Base-by-base conservation (phyloP, 345 rosid genomes). In the Viola odorata region DNA sequence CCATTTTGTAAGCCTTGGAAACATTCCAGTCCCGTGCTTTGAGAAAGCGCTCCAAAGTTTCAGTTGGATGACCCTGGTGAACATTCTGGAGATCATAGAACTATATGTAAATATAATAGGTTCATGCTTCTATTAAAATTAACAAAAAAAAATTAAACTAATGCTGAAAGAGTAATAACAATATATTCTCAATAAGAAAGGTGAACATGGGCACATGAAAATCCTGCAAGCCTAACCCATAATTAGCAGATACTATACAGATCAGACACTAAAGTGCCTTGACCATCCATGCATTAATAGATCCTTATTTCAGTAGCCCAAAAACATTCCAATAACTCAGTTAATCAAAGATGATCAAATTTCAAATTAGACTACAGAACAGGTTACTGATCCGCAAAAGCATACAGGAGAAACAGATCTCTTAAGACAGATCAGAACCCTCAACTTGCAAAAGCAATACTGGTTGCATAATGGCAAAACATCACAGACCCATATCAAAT, bases 21-120 rank as follows among this genome's bases (percentile, higher is more conserved):
- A 66, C 63, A 66, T 72, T 66, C 64, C 71, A 53, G n/a, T 72
- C 76, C 62, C 76, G 50, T 62, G 76, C 76, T 57, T 61, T 72
- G 14, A 72, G 71, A 63, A 72, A 72, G 6, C 71, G 70, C 37
- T 47, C 62, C 56, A 66, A 66, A 40, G 76, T 72, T 72, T 61
- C 71, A 11, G 53, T 61, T 55, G 68, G 68, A 66, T 37, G 62
- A 42, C 71, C 76, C 64, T 72, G 76, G 47, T 72, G 76, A 60
- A 72, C 39, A 57, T 61, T 66, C 76, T 72, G 64, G 14, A 66
- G 45, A 52, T 40, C 42, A 15, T 37, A 55, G 13, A 50, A 10
- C 42, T 41, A 48, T 59, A 6, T 45, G 3, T 7, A 42, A 37
- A 42, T n/a, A n/a, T 5, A 1, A 7, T 8, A 53, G 10, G 16